Conservation (phyloP, 1,284 basidiomycete species). For the Malassezia equina region DNA sequence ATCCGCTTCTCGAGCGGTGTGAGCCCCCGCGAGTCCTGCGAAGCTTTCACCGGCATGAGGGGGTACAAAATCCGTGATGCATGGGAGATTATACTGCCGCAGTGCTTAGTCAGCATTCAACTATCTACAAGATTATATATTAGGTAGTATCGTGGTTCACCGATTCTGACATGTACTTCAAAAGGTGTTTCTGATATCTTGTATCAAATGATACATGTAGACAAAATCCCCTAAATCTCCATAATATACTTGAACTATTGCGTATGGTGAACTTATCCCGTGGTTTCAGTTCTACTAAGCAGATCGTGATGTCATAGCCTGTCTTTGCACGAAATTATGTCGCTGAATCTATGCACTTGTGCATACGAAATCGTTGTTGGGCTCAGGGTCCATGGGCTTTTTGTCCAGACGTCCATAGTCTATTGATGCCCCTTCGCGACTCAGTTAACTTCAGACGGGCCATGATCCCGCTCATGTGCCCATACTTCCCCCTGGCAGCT, state of each 20-base stretch:
- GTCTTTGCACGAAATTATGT: neutral
- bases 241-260: neutral
- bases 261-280: neutral
- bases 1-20: constrained; percentile 26
- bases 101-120: neutral
- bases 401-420: too few species aligned
- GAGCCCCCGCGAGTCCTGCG: constrained; percentile 20
- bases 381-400: too few species aligned
- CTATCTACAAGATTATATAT: too few species aligned
- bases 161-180: too few species aligned
- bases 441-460: too few species aligned
- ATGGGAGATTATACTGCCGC: neutral
- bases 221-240: neutral
- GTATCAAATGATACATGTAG: neutral
- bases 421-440: too few species aligned
- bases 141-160: too few species aligned
- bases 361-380: too few species aligned
- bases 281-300: neutral
- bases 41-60: constrained; percentile 5
- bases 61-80: neutral
- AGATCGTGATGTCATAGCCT: neutral
- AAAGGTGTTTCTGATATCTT: neutral
- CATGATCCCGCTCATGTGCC: too few species aligned
- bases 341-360: neutral
- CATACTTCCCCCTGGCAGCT: neutral